Evolutionary conservation across 2,329 filamentous ascomycete genomes (phyloP).

Genomic region (Penicillium polonicum): DNA sequence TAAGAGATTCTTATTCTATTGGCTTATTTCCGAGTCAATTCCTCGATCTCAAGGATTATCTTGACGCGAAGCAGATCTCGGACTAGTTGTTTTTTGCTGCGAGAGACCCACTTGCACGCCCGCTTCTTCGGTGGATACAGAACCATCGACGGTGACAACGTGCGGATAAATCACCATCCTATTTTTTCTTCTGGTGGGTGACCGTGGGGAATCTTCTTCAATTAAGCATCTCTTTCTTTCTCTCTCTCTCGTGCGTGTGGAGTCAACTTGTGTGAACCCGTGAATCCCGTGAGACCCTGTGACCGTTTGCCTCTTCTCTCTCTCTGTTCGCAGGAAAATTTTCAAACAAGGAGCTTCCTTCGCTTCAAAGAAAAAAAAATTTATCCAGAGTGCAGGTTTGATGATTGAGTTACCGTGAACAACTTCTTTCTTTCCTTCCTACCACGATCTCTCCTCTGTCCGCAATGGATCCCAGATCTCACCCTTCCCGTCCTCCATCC

Average conservation of each 20-base stretch:
- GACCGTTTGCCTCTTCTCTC: conserved; percentile 12
- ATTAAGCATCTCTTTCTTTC: conserved; percentile 36
- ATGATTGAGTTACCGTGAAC: conserved; percentile 39
- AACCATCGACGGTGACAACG: conserved; percentile 41
- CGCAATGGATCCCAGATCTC: conserved; percentile 45
- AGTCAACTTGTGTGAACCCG: conserved; percentile 22
- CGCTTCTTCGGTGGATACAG: conserved; percentile 42
- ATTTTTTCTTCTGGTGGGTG: conserved; percentile 37
- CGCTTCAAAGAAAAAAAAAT: conserved; percentile 19
- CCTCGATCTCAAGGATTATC: conserved; percentile 21
- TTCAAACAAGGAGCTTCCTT: conserved; percentile 20
- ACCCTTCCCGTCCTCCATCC: conserved; percentile 46
- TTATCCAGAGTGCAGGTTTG: conserved; percentile 25
- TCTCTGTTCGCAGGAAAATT: conserved; percentile 19
- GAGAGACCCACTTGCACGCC: conserved; percentile 41
- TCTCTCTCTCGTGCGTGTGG: conserved; percentile 31
- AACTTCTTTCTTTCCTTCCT: conserved; percentile 12
- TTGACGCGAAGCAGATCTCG: conserved; percentile 39
- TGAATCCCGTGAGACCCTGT: conserved; percentile 14
- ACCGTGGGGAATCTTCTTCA: conserved; percentile 41
- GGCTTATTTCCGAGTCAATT: neutral
- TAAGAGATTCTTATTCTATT: neutral
- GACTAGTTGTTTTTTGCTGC: conserved; percentile 36
- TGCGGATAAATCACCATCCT: conserved; percentile 44
- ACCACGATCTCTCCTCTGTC: conserved; percentile 14